Evolutionary conservation across 371 early-diverging fungal genomes (phyloP).

Genomic region (Mucor velutinosus): DNA sequence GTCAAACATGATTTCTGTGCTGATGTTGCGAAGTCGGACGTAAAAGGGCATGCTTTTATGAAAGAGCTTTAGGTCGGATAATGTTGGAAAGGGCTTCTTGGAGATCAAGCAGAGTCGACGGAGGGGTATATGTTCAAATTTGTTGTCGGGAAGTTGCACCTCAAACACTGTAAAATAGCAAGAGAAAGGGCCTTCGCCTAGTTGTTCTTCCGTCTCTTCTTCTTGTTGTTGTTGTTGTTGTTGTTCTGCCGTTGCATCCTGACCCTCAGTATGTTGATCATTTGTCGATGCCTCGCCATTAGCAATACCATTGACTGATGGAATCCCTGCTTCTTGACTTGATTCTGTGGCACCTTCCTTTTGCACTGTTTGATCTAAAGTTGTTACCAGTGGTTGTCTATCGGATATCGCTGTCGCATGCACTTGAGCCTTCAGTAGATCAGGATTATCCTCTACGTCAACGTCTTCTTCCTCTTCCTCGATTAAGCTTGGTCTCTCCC

Average conservation of each 20-base stretch:
- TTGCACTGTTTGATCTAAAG: background rate
- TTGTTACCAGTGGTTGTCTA: background rate
- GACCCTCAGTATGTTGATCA: background rate
- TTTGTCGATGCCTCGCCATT: background rate
- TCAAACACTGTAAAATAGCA: constrained; percentile 35
- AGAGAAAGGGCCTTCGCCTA: constrained; percentile 36
- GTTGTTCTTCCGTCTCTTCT: constrained; percentile 24
- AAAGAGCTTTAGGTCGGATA: constrained; percentile 47
- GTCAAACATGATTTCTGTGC: constrained; percentile 26
- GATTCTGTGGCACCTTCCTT: background rate
- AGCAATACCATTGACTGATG: background rate
- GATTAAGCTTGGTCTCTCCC: constrained; percentile 27
- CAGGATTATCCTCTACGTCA: constrained; percentile 15
- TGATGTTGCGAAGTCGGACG: constrained; percentile 26
- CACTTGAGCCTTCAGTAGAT: constrained; percentile 19
- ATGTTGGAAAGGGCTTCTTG: constrained; percentile 44
- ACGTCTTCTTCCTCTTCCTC: constrained; percentile 21
- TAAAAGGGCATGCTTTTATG: constrained; percentile 36
- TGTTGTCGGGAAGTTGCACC: constrained; percentile 19
- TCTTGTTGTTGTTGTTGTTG: constrained; percentile 25
- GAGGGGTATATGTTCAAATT: constrained; percentile 33
- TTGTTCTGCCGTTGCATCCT: constrained; percentile 8
- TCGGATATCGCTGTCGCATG: background rate
- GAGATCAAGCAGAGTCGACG: constrained; percentile 57
- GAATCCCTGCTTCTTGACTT: background rate